phyloP scores from a whole-genome alignment of 163 green algal genomes.

The Trebouxia gelatinosa region DNA sequence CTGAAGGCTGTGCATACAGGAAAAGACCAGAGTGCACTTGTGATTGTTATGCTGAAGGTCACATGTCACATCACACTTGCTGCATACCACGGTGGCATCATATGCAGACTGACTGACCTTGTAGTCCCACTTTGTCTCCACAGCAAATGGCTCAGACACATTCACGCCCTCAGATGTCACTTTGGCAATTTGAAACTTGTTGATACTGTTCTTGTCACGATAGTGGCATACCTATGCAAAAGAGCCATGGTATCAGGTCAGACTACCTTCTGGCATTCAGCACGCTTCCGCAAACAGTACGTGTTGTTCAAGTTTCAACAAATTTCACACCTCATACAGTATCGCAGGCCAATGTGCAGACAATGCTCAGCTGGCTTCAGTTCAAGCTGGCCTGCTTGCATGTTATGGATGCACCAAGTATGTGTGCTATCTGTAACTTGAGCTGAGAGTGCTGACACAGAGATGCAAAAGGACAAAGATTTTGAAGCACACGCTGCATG shows the following conservation, averaged over 20 bases:
- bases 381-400: no score
- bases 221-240: slow-evolving; percentile 97
- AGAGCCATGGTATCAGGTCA: no score
- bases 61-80: background rate
- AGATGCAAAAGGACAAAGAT: background rate
- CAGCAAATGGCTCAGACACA: slow-evolving; percentile 88
- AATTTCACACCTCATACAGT: no score
- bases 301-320: no score
- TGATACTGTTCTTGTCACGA: slow-evolving; percentile 95
- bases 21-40: background rate
- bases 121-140: slow-evolving; percentile 91
- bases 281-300: no score
- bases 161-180: slow-evolving; percentile 53
- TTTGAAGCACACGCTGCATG: slow-evolving; percentile 18
- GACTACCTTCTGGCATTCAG: no score
- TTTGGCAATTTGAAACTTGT: slow-evolving; percentile 94
- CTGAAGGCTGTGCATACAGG: background rate
- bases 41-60: background rate
- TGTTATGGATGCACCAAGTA: no score
- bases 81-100: background rate
- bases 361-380: no score
- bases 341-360: no score
- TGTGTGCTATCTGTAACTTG: no score
- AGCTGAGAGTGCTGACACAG: no score
- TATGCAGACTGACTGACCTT: slow-evolving; percentile 44